A percentile compares a stretch with the other conserved stretches of the same genome.
Conservation (phyloP, 2,329 filamentous ascomycete genomes). For the Mollisia scopiformis region DNA sequence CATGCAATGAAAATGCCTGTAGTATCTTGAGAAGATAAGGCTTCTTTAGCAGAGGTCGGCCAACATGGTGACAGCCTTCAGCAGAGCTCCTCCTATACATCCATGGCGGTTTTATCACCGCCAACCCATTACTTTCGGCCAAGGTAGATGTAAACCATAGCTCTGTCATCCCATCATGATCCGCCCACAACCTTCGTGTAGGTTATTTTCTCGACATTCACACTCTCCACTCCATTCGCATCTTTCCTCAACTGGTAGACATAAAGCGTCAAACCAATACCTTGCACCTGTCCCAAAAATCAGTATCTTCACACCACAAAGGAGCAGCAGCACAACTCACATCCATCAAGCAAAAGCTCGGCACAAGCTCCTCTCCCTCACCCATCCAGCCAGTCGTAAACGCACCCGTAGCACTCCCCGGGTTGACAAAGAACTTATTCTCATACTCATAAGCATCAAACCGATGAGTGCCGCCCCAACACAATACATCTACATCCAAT, state of each 20-base stretch:
- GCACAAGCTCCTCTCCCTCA: conserved; percentile 73
- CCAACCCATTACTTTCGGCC: neutral
- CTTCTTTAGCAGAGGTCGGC: neutral
- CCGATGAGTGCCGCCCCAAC: conserved; percentile 69
- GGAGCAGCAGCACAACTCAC: conserved; percentile 59
- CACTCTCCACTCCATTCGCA: conserved; percentile 75
- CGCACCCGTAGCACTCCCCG: conserved; percentile 67
- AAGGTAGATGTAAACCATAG: neutral
- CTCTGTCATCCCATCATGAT: conserved; percentile 25
- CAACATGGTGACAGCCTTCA: neutral
- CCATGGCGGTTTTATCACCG: neutral
- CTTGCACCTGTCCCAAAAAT: conserved; percentile 74
- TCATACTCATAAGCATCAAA: conserved; percentile 75
- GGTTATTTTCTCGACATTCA: conserved; percentile 84
- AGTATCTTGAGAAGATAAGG: neutral
- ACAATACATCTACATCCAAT: conserved; percentile 69
- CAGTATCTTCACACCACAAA: neutral
- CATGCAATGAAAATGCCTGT: neutral
- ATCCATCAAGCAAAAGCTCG: conserved; percentile 98
- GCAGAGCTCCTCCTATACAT: neutral
- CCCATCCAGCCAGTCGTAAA: conserved; percentile 60
- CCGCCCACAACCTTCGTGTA: conserved; percentile 70
- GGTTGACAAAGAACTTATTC: conserved; percentile 76
- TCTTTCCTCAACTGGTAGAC: conserved; percentile 87
- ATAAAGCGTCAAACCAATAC: conserved; percentile 92